A percentile compares a stretch with the other conserved stretches of the same genome.
These are phyloP conservation scores for Neonectria punicea DNA, from an alignment of 2,329 filamentous ascomycete genomes.

Conservation along the genomic window DNA sequence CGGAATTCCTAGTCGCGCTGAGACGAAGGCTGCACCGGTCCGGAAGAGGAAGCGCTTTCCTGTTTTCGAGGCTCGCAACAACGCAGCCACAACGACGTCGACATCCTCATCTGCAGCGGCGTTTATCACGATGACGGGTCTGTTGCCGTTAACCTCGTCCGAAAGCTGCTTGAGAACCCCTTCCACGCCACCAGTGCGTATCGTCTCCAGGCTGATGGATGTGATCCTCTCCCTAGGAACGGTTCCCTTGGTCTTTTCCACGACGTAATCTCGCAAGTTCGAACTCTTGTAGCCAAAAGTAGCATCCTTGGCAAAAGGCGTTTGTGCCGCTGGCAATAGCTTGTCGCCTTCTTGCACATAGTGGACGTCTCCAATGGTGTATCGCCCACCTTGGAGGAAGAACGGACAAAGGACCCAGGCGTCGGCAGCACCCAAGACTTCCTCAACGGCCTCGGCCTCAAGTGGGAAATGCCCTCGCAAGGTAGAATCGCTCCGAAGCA, in stretches of 20 bases:
- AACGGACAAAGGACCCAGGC: constrained; percentile 68
- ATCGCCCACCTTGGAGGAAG: constrained; percentile 67
- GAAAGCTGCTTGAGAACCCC: constrained; percentile 55
- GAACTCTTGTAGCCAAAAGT: constrained; percentile 67
- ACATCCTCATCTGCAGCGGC: constrained; percentile 65
- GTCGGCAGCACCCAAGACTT: constrained; percentile 60
- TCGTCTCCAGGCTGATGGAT: constrained; percentile 59
- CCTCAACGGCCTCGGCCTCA: constrained; percentile 62
- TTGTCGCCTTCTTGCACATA: constrained; percentile 64
- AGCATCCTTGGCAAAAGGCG: constrained; percentile 66
- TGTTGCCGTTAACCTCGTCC: constrained; percentile 40
- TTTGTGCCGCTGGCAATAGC: constrained; percentile 56
- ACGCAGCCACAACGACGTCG: constrained; percentile 62
- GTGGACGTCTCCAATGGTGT: constrained; percentile 67
- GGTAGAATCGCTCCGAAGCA: constrained; percentile 67
- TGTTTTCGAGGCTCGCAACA: constrained; percentile 50
- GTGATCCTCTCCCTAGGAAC: constrained; percentile 52
- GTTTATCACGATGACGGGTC: constrained; percentile 60
- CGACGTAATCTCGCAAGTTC: constrained; percentile 57
- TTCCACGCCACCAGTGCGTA: constrained; percentile 57
- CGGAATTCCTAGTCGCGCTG: constrained; percentile 61
- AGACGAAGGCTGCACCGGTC: constrained; percentile 56
- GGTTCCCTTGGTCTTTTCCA: constrained; percentile 61
- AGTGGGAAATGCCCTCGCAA: constrained; percentile 66
- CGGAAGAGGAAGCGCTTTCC: constrained; percentile 52